Conservation (phyloP, 371 early-diverging fungal genomes). For the Apophysomyces elegans region DNA sequence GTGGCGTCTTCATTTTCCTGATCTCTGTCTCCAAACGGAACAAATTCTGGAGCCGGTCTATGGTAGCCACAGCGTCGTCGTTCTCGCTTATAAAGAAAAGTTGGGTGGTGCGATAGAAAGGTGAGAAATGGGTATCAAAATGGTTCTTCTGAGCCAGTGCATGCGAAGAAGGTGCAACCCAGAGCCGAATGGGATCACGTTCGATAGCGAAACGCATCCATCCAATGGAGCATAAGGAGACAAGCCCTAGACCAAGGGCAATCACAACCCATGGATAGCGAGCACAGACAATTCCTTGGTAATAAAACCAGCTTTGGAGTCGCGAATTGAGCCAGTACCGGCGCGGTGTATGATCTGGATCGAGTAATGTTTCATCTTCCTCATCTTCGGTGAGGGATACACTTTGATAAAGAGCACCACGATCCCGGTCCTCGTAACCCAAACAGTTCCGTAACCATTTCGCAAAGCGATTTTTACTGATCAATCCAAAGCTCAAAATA, state of each 20-base stretch:
- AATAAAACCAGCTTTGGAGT: conserved; percentile 70
- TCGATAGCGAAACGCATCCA: conserved; percentile 66
- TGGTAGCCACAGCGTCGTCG: conserved; percentile 50
- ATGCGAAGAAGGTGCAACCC: conserved; percentile 74
- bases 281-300: conserved; percentile 68
- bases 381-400: conserved; percentile 33
- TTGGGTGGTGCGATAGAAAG: conserved; percentile 78
- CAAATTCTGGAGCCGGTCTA: conserved; percentile 48
- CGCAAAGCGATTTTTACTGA: conserved; percentile 28
- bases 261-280: conserved; percentile 65
- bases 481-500: conserved; percentile 26
- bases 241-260: conserved; percentile 44
- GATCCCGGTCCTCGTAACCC: conserved; percentile 10
- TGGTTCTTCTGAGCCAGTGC: conserved; percentile 65
- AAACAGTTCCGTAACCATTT: conserved; percentile 22
- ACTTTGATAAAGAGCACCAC: conserved; percentile 4
- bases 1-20: conserved; percentile 41
- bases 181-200: conserved; percentile 69
- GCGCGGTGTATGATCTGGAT: conserved; percentile 63
- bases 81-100: conserved; percentile 63
- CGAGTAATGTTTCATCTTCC: conserved; percentile 47
- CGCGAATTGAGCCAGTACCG: conserved; percentile 64
- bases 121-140: conserved; percentile 74
- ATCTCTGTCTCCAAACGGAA: conserved; percentile 64
- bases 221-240: conserved; percentile 57